These are phyloP conservation scores for Cucurbita maxima DNA, from an alignment of 306 rosid genomes.

Conservation along the genomic window DNA sequence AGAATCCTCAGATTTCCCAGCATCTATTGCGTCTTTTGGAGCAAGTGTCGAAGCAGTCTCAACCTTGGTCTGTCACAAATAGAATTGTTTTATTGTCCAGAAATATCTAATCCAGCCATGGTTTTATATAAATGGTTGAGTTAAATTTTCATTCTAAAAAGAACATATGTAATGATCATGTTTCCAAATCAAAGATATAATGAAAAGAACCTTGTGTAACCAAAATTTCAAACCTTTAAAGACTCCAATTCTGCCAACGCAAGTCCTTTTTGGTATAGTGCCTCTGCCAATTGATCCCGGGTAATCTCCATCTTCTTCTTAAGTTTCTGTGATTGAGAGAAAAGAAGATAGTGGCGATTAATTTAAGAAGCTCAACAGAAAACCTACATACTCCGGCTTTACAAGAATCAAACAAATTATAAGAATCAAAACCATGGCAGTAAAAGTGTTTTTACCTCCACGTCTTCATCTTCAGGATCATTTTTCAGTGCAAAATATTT, in stretches of 20 bases:
- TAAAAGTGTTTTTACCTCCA: constrained; percentile 37
- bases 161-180: not conserved
- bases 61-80: constrained; percentile 20
- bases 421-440: not conserved
- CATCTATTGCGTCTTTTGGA: constrained; percentile 27
- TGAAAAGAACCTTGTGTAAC: not conserved
- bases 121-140: not conserved
- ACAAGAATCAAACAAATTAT: not conserved
- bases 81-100: not conserved
- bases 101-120: not conserved
- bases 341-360: not conserved
- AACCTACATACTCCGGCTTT: not conserved
- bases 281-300: constrained; percentile 82
- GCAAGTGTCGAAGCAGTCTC: constrained; percentile 20
- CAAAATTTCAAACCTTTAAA: constrained; percentile 37
- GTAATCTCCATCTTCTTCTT: constrained; percentile 76
- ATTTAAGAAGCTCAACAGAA: not conserved
- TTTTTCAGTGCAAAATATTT: constrained; percentile 45
- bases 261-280: constrained; percentile 80
- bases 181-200: not conserved
- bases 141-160: not conserved
- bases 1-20: constrained; percentile 23
- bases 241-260: constrained; percentile 63
- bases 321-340: constrained; percentile 28
- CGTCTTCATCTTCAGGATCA: constrained; percentile 85